These are phyloP conservation scores for Blastocystis sp. DNA, from an alignment of 352 stramenopile species.

Conservation along the genomic window DNA sequence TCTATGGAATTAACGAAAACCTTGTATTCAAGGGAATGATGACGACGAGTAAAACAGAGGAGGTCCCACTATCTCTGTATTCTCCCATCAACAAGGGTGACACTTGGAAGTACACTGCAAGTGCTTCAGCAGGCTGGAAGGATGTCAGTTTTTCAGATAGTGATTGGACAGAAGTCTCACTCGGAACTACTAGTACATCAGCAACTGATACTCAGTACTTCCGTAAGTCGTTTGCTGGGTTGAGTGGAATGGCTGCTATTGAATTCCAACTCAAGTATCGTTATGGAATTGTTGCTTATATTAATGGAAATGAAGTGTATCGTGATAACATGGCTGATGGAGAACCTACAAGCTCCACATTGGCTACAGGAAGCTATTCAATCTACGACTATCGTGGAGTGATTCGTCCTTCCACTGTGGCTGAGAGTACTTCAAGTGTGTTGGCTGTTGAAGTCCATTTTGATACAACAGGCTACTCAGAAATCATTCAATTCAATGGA, in stretches of 20 bases:
- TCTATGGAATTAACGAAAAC: not conserved
- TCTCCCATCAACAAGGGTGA: constrained; percentile 8
- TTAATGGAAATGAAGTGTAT: too few species aligned
- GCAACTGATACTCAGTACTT: constrained; percentile 2
- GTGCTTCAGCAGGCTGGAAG: not conserved
- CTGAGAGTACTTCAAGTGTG: too few species aligned
- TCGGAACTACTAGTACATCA: not conserved
- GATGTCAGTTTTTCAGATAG: not conserved
- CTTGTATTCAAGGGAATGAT: too few species aligned
- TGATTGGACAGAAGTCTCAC: not conserved
- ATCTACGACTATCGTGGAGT: not conserved
- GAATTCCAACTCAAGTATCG: not conserved
- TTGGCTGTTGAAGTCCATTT: too few species aligned
- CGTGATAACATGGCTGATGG: not conserved
- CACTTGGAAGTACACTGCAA: not conserved
- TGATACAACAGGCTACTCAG: too few species aligned
- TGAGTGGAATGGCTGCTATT: not conserved
- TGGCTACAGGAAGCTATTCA: not conserved
- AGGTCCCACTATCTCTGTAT: not conserved
- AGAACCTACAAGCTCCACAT: not conserved
- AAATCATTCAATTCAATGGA: too few species aligned
- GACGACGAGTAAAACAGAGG: not conserved
- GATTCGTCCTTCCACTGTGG: too few species aligned
- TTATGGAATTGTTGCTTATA: too few species aligned
- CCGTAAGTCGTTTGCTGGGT: not conserved